These are phyloP conservation scores for Apophysomyces elegans DNA, from an alignment of 371 early-diverging fungal genomes.

Conservation along the genomic window DNA sequence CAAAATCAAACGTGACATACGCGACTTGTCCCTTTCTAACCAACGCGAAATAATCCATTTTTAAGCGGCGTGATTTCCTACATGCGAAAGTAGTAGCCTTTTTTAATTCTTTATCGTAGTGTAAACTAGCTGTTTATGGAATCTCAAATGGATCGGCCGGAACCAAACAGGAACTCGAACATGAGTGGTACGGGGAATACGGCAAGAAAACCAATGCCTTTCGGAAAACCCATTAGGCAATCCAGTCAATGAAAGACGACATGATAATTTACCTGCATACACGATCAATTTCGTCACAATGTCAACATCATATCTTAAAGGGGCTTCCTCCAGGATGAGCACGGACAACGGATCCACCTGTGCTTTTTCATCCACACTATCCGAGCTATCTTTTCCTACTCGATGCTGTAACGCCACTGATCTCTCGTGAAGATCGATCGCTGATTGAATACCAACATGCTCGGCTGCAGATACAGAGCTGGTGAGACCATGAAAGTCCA, in stretches of 20 bases:
- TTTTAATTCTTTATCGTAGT: background rate
- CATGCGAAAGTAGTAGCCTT: too few relatives aligned
- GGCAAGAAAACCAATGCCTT: conserved; percentile 63
- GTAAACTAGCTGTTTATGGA: background rate
- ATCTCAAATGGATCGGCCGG: conserved; percentile 6
- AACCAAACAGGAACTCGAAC: conserved; percentile 39
- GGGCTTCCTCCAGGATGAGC: conserved; percentile 56
- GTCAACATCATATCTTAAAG: conserved; percentile 68
- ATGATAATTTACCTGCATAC: conserved; percentile 55
- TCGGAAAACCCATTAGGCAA: background rate
- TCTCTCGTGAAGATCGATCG: conserved; percentile 62
- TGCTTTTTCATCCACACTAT: conserved; percentile 22
- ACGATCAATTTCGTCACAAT: conserved; percentile 72
- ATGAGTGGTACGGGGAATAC: conserved; percentile 54
- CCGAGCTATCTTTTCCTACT: conserved; percentile 30
- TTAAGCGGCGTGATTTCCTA: too few relatives aligned
- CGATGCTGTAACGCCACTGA: conserved; percentile 46
- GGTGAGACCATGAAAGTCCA: conserved; percentile 58
- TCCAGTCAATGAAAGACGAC: background rate
- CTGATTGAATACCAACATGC: conserved; percentile 58
- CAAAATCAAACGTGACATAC: too few relatives aligned
- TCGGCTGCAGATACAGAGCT: conserved; percentile 51
- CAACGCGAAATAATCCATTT: too few relatives aligned
- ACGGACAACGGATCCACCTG: conserved; percentile 34
- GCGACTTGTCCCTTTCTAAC: too few relatives aligned